phyloP scores from a whole-genome alignment of 129 eudicot genomes.

The Centrapalus pauciflorus region DNA sequence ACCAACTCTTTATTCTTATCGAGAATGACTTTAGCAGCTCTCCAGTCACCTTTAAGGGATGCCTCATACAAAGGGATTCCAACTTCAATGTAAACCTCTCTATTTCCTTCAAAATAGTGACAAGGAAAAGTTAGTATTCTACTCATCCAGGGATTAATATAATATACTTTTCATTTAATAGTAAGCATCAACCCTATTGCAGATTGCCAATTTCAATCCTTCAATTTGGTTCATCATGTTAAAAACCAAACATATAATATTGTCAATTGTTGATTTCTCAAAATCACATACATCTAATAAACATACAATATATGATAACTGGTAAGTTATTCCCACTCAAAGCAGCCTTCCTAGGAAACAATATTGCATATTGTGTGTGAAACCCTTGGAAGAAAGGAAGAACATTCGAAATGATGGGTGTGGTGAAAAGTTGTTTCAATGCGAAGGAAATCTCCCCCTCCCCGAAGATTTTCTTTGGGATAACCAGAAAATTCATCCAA shows the following conservation, averaged over 20 bases:
- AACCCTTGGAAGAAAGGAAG: no score
- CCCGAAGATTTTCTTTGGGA: no score
- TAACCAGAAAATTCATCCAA: no score
- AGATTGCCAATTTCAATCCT: background rate
- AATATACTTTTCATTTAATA: background rate
- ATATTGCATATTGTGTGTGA: no score
- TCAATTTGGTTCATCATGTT: background rate
- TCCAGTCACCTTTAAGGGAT: slow-evolving; percentile 38
- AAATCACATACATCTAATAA: background rate
- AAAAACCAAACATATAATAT: no score
- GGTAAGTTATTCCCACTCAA: no score
- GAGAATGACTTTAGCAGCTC: slow-evolving; percentile 30
- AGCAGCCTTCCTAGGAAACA: no score
- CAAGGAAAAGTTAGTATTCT: background rate
- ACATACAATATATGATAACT: no score
- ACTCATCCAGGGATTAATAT: background rate
- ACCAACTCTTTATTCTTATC: background rate
- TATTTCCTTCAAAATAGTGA: slow-evolving; percentile 16
- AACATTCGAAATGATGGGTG: no score
- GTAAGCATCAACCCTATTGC: background rate
- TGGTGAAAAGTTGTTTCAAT: no score
- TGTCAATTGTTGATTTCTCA: no score
- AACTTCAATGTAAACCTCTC: slow-evolving; percentile 15
- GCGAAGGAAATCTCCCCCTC: no score
- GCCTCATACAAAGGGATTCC: slow-evolving; percentile 36